Evolutionary conservation across 2,329 filamentous ascomycete species (phyloP), one percentile per base, ranked within the genome.

Genomic region (Pseudogymnoascus sp.): DNA sequence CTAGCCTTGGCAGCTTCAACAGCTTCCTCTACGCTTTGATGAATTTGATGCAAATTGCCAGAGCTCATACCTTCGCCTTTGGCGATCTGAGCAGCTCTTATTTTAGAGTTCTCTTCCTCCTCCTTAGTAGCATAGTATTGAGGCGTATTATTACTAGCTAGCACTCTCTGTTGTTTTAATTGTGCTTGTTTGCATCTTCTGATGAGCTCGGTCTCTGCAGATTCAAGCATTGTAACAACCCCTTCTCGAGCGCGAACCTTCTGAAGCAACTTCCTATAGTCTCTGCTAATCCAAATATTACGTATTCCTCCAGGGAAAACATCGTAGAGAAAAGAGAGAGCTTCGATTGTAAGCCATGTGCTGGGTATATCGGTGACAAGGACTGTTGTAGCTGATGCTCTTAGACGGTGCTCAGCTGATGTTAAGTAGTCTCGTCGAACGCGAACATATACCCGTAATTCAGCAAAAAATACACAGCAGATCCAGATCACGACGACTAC

Each of bases 251-350:
- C 79, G 61, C 90, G 84, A 51, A 98, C 89, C 74, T 98, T 98
- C 66, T 92, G 88, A 57, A 90, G 83, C 10, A 99, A 82, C 8
- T 88, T 83, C 45, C 92, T 90, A 69, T 92, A 88, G 73, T 99
- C 90, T 67, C 93, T 85, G 65, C 97, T 99, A 70, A 99, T 87
- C 93, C 93, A 99, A 57, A 99, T 90, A 69, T 98, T 98, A 65
- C 91, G 86, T 72, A 99, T 89, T 34, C 95, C 95, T 23, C 95
- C 95, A 0, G 95, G 95, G 70, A 97, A 98, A 1, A 98, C 93
- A 74, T 99, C 95, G 72, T 96, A 99, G 0, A 99, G 80, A 0
- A 88, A 89, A 65, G 86, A 83, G 6, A 99, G 81, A 0, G 91
- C 90, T 54, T 96, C 87, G 57, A 91, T 84, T 2, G 85, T 92